Evolutionary conservation across 139 green algal species (phyloP).

Genomic region (Coelastrella sp.): DNA sequence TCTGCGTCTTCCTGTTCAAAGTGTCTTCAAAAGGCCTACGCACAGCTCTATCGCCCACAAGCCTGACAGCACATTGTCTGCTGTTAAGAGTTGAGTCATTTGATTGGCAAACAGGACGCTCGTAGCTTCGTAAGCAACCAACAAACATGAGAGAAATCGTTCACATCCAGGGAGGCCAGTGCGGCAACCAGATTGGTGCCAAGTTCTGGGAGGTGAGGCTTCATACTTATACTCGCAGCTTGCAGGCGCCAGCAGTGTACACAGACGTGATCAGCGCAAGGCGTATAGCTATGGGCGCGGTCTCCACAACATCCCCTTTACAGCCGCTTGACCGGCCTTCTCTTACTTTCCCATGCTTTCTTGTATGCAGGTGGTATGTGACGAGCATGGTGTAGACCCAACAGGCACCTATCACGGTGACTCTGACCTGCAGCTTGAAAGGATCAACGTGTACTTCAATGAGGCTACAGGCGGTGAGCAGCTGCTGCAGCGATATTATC

Average conservation of each 20-base stretch:
- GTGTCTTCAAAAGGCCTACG: background rate
- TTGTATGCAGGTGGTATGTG: constrained; percentile 55
- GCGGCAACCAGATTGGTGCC: constrained; percentile 98
- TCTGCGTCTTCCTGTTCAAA: background rate
- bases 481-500: background rate
- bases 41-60: background rate
- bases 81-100: background rate
- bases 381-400: constrained; percentile 90
- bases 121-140: background rate
- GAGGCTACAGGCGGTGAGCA: constrained; percentile 93
- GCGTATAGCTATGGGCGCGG: background rate
- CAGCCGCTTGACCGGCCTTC: background rate
- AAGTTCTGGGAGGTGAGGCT: constrained; percentile 94
- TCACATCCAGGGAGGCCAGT: constrained; percentile 96
- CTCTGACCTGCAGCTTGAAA: constrained; percentile 98
- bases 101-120: background rate
- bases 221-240: background rate
- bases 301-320: background rate
- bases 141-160: constrained; percentile 65
- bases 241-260: background rate
- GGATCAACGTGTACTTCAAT: constrained; percentile 99
- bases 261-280: background rate
- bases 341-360: background rate
- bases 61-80: background rate
- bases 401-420: constrained; percentile 96